Conservation (phyloP, 2,329 filamentous ascomycete species). For the Colletotrichum trifolii region DNA sequence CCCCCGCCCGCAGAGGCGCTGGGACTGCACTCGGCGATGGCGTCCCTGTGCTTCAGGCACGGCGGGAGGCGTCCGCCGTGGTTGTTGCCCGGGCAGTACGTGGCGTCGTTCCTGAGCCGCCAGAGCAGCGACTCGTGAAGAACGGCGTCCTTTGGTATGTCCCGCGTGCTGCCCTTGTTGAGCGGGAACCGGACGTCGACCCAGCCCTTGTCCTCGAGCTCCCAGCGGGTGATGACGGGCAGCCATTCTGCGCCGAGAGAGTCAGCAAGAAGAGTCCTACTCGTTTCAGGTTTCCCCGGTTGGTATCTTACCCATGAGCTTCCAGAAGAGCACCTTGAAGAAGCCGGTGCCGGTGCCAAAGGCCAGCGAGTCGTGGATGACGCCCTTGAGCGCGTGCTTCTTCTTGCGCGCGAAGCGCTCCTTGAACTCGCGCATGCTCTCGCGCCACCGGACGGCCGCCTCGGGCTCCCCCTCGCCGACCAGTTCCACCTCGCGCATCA, state of each 20-base stretch:
- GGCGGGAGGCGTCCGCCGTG: slow-evolving; percentile 44
- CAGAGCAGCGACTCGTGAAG: slow-evolving; percentile 51
- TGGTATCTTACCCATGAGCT: slow-evolving; percentile 52
- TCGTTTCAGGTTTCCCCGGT: too few species aligned
- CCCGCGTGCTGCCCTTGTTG: slow-evolving; percentile 49
- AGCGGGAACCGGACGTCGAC: slow-evolving; percentile 50
- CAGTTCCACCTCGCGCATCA: slow-evolving; percentile 60
- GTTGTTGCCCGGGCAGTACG: slow-evolving; percentile 49
- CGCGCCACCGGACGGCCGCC: slow-evolving; percentile 50
- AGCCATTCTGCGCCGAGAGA: slow-evolving; percentile 52
- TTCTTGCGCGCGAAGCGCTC: slow-evolving; percentile 44
- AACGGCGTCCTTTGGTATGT: slow-evolving; percentile 52
- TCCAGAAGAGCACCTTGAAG: slow-evolving; percentile 54
- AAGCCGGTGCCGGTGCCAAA: slow-evolving; percentile 51
- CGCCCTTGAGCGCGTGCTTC: slow-evolving; percentile 45
- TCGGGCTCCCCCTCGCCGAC: slow-evolving; percentile 45
- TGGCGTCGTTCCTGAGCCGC: slow-evolving; percentile 44
- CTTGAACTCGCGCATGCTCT: slow-evolving; percentile 43
- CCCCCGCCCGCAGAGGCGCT: not conserved
- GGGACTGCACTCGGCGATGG: not conserved
- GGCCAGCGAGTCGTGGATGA: slow-evolving; percentile 52
- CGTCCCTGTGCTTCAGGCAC: slow-evolving; percentile 43
- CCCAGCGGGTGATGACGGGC: slow-evolving; percentile 54
- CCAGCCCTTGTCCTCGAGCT: slow-evolving; percentile 48
- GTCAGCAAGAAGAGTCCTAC: too few species aligned